These are phyloP conservation scores for Phytophthora pinifolia DNA, from an alignment of 352 stramenopile genomes.

Conservation along the genomic window DNA sequence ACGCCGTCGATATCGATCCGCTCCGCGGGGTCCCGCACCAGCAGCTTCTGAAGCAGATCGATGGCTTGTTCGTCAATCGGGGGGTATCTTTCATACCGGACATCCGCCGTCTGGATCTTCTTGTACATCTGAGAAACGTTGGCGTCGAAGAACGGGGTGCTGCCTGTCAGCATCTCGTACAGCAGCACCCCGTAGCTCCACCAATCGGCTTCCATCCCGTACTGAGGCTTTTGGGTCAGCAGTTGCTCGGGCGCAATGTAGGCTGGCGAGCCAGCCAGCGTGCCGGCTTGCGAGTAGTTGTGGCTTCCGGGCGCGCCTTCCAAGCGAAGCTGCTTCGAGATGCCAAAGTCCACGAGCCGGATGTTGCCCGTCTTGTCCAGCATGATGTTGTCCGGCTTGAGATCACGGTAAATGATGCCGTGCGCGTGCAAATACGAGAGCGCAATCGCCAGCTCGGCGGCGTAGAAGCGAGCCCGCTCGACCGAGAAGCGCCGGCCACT, in stretches of 20 bases:
- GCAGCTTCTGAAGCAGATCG: constrained; percentile 73
- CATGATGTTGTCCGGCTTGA: constrained; percentile 91
- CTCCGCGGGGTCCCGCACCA: constrained; percentile 72
- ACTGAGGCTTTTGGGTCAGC: constrained; percentile 81
- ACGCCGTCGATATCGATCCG: constrained; percentile 66
- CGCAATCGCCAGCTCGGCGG: constrained; percentile 82
- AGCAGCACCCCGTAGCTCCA: constrained; percentile 91
- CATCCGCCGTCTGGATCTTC: constrained; percentile 86
- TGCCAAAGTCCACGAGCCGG: constrained; percentile 88
- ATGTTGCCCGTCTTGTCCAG: constrained; percentile 87
- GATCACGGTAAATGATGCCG: constrained; percentile 86
- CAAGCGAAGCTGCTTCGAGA: constrained; percentile 81
- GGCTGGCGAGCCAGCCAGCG: constrained; percentile 75
- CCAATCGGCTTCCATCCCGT: constrained; percentile 89
- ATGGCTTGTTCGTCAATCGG: constrained; percentile 66
- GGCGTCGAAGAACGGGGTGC: constrained; percentile 86
- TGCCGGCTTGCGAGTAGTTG: constrained; percentile 66
- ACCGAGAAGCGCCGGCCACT: constrained; percentile 66
- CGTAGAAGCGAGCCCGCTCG: constrained; percentile 84
- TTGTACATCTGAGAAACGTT: constrained; percentile 90
- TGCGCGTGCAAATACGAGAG: constrained; percentile 87
- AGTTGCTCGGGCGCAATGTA: constrained; percentile 88
- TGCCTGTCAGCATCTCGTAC: constrained; percentile 90
- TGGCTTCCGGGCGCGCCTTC: constrained; percentile 35
- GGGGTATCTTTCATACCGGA: constrained; percentile 76